phyloP scores from a whole-genome alignment of 768 basidiomycete genomes.

The Russula sp. region DNA sequence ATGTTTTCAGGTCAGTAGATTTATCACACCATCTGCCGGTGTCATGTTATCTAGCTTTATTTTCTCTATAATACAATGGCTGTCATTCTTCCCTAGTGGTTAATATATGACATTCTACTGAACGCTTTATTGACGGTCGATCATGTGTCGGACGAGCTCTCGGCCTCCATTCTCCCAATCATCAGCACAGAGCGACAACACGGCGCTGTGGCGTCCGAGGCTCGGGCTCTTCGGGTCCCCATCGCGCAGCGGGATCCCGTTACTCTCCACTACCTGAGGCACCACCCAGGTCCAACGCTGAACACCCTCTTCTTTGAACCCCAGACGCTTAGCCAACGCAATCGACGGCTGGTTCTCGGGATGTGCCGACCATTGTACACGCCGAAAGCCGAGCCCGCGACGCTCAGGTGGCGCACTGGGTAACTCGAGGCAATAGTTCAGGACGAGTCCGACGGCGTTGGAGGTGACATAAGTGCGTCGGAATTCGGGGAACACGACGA shows the following conservation, averaged over 20 bases:
- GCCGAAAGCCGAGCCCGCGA: slow-evolving; percentile 43
- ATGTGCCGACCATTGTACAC: slow-evolving; percentile 46
- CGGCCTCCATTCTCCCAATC: slow-evolving; percentile 51
- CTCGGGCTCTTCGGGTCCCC: slow-evolving; percentile 35
- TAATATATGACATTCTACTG: neutral
- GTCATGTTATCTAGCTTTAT: too few species aligned
- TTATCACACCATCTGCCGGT: too few species aligned
- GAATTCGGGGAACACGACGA: slow-evolving; percentile 21
- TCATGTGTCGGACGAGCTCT: slow-evolving; percentile 39
- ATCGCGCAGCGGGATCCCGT: slow-evolving; percentile 25
- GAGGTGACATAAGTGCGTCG: slow-evolving; percentile 24
- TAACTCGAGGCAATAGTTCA: slow-evolving; percentile 42
- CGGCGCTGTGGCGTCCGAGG: slow-evolving; percentile 47
- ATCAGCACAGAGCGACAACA: slow-evolving; percentile 59
- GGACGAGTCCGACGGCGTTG: slow-evolving; percentile 40
- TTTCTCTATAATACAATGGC: too few species aligned
- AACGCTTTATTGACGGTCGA: slow-evolving; percentile 26
- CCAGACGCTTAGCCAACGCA: slow-evolving; percentile 44
- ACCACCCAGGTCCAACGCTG: slow-evolving; percentile 43
- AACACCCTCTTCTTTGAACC: slow-evolving; percentile 46
- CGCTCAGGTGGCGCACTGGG: slow-evolving; percentile 16
- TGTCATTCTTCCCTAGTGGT: too few species aligned
- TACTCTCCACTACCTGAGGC: slow-evolving; percentile 5
- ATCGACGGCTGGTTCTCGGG: slow-evolving; percentile 41
- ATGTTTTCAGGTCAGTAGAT: too few species aligned